Conservation (phyloP, 208 protist genomes). For the Porcisia hertigi region DNA sequence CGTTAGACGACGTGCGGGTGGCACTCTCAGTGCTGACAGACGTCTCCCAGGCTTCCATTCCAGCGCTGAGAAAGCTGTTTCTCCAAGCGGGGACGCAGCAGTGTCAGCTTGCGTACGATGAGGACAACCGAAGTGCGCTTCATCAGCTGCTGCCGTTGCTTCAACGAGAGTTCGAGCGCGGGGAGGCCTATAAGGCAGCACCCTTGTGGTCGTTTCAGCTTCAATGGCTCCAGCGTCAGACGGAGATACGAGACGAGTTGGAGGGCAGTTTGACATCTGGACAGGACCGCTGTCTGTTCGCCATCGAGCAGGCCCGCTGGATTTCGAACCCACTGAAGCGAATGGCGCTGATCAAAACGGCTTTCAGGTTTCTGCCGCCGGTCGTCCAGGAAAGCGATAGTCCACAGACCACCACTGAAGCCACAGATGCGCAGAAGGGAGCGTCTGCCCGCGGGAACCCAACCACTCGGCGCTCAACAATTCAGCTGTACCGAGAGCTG, state of each 20-base stretch:
- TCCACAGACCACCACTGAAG: neutral
- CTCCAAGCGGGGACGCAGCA: constrained; percentile 63
- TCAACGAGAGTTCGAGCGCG: constrained; percentile 19
- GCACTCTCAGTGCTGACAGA: constrained; percentile 22
- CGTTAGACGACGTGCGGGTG: constrained; percentile 16
- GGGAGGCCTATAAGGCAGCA: neutral
- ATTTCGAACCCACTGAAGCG: constrained; percentile 29
- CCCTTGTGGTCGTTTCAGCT: constrained; percentile 14
- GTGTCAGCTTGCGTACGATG: constrained; percentile 65
- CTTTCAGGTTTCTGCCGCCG: constrained; percentile 31
- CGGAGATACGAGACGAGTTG: constrained; percentile 21
- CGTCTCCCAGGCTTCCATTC: constrained; percentile 15
- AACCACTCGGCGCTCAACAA: constrained; percentile 31
- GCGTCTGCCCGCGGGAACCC: neutral
- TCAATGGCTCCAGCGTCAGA: constrained; percentile 35
- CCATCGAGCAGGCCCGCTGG: constrained; percentile 29
- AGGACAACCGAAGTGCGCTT: constrained; percentile 56
- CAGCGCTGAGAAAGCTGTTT: constrained; percentile 27
- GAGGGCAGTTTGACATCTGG: constrained; percentile 24
- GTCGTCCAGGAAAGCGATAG: constrained; percentile 9
- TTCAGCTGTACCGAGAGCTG: constrained; percentile 68
- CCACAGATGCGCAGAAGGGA: neutral
- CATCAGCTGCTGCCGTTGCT: constrained; percentile 26
- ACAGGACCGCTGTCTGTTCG: constrained; percentile 28
- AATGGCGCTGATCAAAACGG: constrained; percentile 26